Evolutionary conservation across 1,139 yeast genomes (phyloP).

Genomic region (Nadsonia starkeyi-henricii): DNA sequence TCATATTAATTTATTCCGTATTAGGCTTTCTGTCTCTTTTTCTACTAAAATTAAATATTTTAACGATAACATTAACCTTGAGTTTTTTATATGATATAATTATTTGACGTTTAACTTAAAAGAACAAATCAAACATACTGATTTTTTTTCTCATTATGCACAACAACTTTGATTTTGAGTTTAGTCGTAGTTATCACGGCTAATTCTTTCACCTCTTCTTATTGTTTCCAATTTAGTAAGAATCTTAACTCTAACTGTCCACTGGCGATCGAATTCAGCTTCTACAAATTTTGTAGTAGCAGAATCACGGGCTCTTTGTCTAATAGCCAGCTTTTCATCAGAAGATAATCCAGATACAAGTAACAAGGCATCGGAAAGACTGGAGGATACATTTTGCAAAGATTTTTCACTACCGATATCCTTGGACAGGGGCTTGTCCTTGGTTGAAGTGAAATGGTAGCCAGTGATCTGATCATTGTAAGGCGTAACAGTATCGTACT

Average conservation of each 20-base stretch:
- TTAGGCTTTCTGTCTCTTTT: neutral
- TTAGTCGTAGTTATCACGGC: conserved; percentile 12
- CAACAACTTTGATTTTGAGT: neutral
- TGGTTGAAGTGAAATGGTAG: conserved; percentile 53
- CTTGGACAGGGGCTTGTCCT: conserved; percentile 35
- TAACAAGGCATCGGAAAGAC: conserved; percentile 32
- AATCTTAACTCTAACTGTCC: conserved; percentile 35
- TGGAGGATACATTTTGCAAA: neutral
- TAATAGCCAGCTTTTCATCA: conserved; percentile 29
- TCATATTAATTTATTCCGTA: neutral
- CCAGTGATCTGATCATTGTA: conserved; percentile 42
- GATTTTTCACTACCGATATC: conserved; percentile 13
- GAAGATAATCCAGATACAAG: conserved; percentile 29
- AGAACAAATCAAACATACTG: no score
- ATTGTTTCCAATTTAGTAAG: conserved; percentile 27
- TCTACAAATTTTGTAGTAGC: conserved; percentile 49
- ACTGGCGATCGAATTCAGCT: conserved; percentile 40
- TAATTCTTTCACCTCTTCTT: conserved; percentile 23
- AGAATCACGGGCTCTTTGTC: conserved; percentile 43
- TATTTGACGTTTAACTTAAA: no score
- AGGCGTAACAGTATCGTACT: conserved; percentile 65
- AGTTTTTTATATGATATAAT: neutral
- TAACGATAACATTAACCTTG: no score
- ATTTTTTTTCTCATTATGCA: no score
- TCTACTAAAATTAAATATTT: neutral